phyloP scores from a whole-genome alignment of 2,329 filamentous ascomycete genomes.

The Penicillium hordei region DNA sequence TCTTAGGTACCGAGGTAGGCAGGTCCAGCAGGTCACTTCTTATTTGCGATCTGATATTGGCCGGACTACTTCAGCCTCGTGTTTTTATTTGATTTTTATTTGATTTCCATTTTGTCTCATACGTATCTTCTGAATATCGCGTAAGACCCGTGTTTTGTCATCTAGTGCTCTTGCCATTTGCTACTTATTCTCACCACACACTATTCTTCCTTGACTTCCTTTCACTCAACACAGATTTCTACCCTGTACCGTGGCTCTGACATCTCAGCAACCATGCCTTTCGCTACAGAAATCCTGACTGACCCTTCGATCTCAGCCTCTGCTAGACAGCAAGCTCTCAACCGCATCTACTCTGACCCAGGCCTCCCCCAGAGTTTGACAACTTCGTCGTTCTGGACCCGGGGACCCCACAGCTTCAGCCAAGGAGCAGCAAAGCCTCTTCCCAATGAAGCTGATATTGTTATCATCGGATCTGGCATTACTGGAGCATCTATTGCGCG shows the following conservation, averaged over 20 bases:
- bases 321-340: constrained; percentile 26
- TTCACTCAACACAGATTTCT: neutral
- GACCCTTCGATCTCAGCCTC: constrained; percentile 19
- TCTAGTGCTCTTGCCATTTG: neutral
- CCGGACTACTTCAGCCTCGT: neutral
- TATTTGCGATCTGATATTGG: constrained; percentile 11
- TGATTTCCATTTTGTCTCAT: neutral
- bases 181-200: neutral
- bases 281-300: constrained; percentile 21
- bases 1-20: constrained; percentile 2
- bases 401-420: constrained; percentile 25
- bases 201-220: neutral
- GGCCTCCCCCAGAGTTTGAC: constrained; percentile 28
- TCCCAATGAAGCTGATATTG: constrained; percentile 27
- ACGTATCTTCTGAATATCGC: neutral
- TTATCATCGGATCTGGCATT: constrained; percentile 36
- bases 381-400: constrained; percentile 38
- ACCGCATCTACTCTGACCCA: constrained; percentile 28
- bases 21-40: constrained; percentile 16
- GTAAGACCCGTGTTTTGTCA: neutral
- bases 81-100: neutral
- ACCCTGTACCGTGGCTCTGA: neutral
- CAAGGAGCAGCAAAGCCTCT: constrained; percentile 20
- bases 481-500: constrained; percentile 29
- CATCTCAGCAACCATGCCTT: constrained; percentile 20